phyloP scores from a whole-genome alignment of 768 basidiomycete genomes.

The Cubamyces sp. region DNA sequence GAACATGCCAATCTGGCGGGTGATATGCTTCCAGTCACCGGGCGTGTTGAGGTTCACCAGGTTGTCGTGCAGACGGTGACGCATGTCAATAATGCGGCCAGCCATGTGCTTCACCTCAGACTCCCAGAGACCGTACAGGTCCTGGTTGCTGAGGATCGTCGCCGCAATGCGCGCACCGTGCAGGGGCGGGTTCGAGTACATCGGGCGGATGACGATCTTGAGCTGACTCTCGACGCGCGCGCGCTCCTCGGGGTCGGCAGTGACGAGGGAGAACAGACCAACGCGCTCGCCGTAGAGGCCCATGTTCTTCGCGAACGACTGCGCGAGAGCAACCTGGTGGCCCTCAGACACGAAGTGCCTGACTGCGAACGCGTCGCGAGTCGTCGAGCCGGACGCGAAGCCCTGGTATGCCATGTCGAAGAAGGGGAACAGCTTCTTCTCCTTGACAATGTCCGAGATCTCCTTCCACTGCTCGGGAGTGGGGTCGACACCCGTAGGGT shows the following conservation, averaged over 20 bases:
- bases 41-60: slow-evolving; percentile 87
- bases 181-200: slow-evolving; percentile 97
- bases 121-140: slow-evolving; percentile 88
- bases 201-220: slow-evolving; percentile 92
- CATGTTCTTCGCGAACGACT: slow-evolving; percentile 99
- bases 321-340: slow-evolving; percentile 88
- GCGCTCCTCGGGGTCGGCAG: slow-evolving; percentile 71
- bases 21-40: slow-evolving; percentile 94
- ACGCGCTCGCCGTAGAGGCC: slow-evolving; percentile 98
- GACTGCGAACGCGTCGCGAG: slow-evolving; percentile 92
- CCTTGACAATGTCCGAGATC: slow-evolving; percentile 84
- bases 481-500: slow-evolving; percentile 98
- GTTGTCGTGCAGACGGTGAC: slow-evolving; percentile 78
- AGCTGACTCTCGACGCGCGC: slow-evolving; percentile 91
- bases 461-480: slow-evolving; percentile 91
- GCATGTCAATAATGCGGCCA: slow-evolving; percentile 90
- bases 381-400: slow-evolving; percentile 92
- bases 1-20: slow-evolving; percentile 97
- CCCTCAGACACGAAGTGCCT: slow-evolving; percentile 91
- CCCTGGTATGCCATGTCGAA: slow-evolving; percentile 99
- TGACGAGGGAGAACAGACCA: slow-evolving; percentile 91
- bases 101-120: slow-evolving; percentile 95
- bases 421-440: slow-evolving; percentile 94
- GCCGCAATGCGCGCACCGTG: slow-evolving; percentile 88
- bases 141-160: slow-evolving; percentile 75